Base-by-base conservation (phyloP, 805 yeast genomes). In the Kuraishia cidri region DNA sequence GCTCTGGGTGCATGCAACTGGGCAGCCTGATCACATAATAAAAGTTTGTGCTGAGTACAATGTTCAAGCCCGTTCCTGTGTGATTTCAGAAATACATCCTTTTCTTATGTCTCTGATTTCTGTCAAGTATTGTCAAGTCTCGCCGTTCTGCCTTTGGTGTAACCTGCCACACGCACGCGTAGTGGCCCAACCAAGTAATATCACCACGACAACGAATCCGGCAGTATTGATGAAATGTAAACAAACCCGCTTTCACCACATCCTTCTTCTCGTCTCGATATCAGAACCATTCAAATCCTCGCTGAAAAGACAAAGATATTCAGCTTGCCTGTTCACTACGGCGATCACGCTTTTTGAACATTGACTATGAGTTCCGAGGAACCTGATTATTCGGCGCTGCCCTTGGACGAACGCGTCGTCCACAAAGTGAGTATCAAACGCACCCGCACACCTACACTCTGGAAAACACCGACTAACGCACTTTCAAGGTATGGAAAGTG, bases 401-500 rank as follows among this genome's bases (percentile, higher is more conserved):
- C 94, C 2, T 50, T 86, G 17, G 73, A 69, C 12, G 86, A 82
- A 34, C 64, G 86, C 33, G 56, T 82, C 32, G 60, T 54, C 6
- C 87, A 82, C 51, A 79, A 80, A 48, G 72, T 70, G 42, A 23
- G 71, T 55, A n/a, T 16, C 15, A 10, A 20, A 20, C 9, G 7
- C 9, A 7, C 23, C 23, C 10, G 23, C 23, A 10, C 23, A 20
- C 9, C 10, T 7, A 10, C 10, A 7, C 7, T 10, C 10, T 7
- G 23, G 10, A 10, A 20, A 7, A 20, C 10, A 20, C 23, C 10
- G 10, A 20, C 23, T 7, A 10, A 9, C 11, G 16, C 13, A 15
- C 10, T 16, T 12, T 6, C 18, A 26, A 26, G 29, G 18, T 60
- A 5, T 92, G 97, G 97, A 88, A 86, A 56, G 97, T 76, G 10